Base-by-base conservation (phyloP, 2,329 filamentous ascomycete species). In the Botrytis aclada region DNA sequence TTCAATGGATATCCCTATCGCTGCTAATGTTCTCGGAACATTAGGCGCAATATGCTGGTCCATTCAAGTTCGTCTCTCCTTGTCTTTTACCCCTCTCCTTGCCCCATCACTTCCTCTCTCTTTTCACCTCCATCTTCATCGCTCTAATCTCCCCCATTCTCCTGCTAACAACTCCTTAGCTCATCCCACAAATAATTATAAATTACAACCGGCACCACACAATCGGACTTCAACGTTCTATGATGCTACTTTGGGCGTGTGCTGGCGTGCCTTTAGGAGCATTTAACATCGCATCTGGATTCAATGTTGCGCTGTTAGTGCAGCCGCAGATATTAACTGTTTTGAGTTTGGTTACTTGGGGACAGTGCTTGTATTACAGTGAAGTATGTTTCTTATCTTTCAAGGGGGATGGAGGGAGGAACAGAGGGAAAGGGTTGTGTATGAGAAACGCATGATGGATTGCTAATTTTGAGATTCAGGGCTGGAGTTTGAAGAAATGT, bases 211-310 rank as follows among this genome's bases (percentile, higher is more conserved):
- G 90, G 1, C 89, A 92, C 79, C 85, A 91, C 82, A 89, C 90
- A 1, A 86, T 84, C 0, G 90, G 90, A 0, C 83, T 93, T 0
- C 90, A 92, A 67, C 86, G 88, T 0, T 88, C 88, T 0, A 92
- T 93, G 90, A 92, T 93, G 90, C 86, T 93, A 79, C 84, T 92
- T 3, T 93, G 90, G 86, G 88, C 89, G 0, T 88, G 85, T 82
- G 90, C 90, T 1, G 90, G 90, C 0, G 87, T 92, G 0, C 90
- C 90, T 0, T 83, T 93, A 0, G 91, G 90, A 3, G 82, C 76
- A 77, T 85, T 77, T 69, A 82, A 81, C 65, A 79, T 81, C 64
- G 66, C 76, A 7, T 75, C 73, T 12, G 72, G 78, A 43, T 81
- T 82, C 73, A 81, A 81, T 62, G 75, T 81, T 41, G 80, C 80